These are phyloP conservation scores for Wickerhamiella sergipiensis DNA, from an alignment of 805 yeast genomes.

Conservation along the genomic window DNA sequence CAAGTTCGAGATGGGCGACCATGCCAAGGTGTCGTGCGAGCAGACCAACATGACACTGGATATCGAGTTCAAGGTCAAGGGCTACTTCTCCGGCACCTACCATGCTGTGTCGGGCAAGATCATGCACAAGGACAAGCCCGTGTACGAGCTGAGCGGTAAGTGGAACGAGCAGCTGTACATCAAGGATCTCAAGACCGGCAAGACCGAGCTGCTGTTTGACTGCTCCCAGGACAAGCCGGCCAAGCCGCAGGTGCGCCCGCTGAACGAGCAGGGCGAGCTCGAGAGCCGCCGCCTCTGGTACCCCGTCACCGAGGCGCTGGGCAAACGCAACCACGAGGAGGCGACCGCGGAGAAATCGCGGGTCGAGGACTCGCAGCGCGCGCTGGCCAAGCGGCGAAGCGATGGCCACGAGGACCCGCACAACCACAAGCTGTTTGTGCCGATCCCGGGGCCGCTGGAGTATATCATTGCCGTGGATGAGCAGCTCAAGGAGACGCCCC, in stretches of 20 bases:
- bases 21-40: constrained; percentile 59
- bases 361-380: constrained; percentile 81
- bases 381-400: constrained; percentile 51
- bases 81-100: constrained; percentile 83
- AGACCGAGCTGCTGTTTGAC: constrained; percentile 40
- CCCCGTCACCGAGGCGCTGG: constrained; percentile 69
- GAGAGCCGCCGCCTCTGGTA: constrained; percentile 82
- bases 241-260: constrained; percentile 61
- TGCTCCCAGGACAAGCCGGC: constrained; percentile 31
- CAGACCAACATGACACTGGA: constrained; percentile 49
- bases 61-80: constrained; percentile 90
- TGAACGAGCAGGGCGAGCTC: constrained; percentile 62
- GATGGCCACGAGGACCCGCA: constrained; percentile 58
- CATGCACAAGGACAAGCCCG: constrained; percentile 39
- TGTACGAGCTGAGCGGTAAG: constrained; percentile 68
- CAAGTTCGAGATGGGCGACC: constrained; percentile 87
- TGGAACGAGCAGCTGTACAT: constrained; percentile 83
- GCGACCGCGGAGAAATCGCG: constrained; percentile 84
- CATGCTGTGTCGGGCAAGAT: constrained; percentile 74
- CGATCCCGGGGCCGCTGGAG: constrained; percentile 37
- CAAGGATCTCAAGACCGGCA: constrained; percentile 36
- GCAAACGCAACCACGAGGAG: constrained; percentile 55
- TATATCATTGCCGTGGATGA: constrained; percentile 47
- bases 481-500: constrained; percentile 35
- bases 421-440: constrained; percentile 63